Evolutionary conservation across 2,329 filamentous ascomycete species (phyloP).

Genomic region (Aspergillus fructus): DNA sequence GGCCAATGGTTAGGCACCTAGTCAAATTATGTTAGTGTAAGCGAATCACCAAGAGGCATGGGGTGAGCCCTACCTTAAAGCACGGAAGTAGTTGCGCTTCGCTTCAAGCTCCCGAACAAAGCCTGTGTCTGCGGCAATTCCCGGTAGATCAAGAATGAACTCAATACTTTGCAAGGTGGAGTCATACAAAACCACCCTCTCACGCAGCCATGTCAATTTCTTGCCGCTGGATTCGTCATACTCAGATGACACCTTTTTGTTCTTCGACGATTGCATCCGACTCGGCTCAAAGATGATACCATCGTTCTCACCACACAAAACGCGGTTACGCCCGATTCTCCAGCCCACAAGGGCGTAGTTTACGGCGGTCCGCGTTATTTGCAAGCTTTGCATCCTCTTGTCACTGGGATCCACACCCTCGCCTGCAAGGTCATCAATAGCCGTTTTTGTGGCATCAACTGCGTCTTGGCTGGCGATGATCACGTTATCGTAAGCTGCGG

Average conservation of each 20-base stretch:
- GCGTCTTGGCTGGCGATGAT: slow-evolving; percentile 89
- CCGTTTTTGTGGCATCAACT: slow-evolving; percentile 87
- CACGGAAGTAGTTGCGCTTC: slow-evolving; percentile 79
- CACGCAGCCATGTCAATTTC: slow-evolving; percentile 76
- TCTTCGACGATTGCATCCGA: slow-evolving; percentile 51
- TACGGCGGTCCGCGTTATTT: slow-evolving; percentile 88
- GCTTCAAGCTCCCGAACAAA: slow-evolving; percentile 77
- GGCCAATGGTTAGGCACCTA: slow-evolving; percentile 78
- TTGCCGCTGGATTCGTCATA: slow-evolving; percentile 69
- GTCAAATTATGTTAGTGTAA: slow-evolving; percentile 3
- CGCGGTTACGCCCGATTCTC: slow-evolving; percentile 89
- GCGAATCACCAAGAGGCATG: neutral
- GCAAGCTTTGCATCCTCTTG: slow-evolving; percentile 82
- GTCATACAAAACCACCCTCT: slow-evolving; percentile 87
- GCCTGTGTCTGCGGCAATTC: slow-evolving; percentile 77
- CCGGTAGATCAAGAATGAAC: slow-evolving; percentile 83
- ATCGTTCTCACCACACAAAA: slow-evolving; percentile 80
- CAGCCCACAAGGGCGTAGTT: slow-evolving; percentile 94
- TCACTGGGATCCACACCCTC: slow-evolving; percentile 86
- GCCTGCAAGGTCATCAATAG: slow-evolving; percentile 82
- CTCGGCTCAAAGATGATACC: slow-evolving; percentile 61
- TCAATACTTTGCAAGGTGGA: slow-evolving; percentile 88
- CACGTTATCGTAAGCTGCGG: slow-evolving; percentile 86
- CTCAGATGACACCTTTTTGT: slow-evolving; percentile 51
- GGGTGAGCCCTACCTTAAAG: slow-evolving; percentile 68